phyloP scores from a whole-genome alignment of 2,329 filamentous ascomycete species.

The Colletotrichum kahawae region DNA sequence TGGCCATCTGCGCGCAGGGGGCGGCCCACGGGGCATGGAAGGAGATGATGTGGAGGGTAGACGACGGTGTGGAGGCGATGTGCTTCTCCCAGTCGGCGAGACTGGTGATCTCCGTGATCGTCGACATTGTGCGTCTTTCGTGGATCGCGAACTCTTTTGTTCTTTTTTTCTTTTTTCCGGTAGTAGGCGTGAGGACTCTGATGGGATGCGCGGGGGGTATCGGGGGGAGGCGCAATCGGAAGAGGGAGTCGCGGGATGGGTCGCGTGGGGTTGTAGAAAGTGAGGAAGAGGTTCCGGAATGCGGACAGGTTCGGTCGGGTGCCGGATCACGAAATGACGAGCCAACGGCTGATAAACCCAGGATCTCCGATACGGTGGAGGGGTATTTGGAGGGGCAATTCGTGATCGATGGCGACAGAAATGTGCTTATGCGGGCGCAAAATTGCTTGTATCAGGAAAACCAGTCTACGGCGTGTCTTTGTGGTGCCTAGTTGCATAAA shows the following conservation, averaged over 20 bases:
- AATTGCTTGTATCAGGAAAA: neutral
- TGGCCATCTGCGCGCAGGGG: constrained; percentile 92
- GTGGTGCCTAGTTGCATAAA: neutral
- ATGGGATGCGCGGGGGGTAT: neutral
- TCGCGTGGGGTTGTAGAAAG: neutral
- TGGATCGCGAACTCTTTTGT: neutral
- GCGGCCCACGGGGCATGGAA: constrained; percentile 98
- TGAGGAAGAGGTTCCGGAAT: neutral
- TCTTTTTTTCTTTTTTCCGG: neutral
- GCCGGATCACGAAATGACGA: constrained; percentile 14
- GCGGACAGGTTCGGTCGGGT: neutral
- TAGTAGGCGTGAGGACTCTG: neutral
- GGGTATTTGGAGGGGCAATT: constrained; percentile 21
- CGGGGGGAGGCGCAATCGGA: neutral
- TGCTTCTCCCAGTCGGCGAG: constrained; percentile 76
- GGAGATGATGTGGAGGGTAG: constrained; percentile 82
- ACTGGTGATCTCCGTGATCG: constrained; percentile 77
- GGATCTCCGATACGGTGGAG: constrained; percentile 19
- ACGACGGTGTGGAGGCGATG: constrained; percentile 67
- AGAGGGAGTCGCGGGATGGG: neutral
- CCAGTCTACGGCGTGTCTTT: constrained; percentile 5
- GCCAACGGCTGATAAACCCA: constrained; percentile 19
- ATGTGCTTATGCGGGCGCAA: neutral
- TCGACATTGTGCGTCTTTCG: constrained; percentile 63
- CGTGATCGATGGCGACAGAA: neutral